These are phyloP conservation scores for Akebia trifoliata DNA, from an alignment of 164 flowering plant species.

Conservation along the genomic window DNA sequence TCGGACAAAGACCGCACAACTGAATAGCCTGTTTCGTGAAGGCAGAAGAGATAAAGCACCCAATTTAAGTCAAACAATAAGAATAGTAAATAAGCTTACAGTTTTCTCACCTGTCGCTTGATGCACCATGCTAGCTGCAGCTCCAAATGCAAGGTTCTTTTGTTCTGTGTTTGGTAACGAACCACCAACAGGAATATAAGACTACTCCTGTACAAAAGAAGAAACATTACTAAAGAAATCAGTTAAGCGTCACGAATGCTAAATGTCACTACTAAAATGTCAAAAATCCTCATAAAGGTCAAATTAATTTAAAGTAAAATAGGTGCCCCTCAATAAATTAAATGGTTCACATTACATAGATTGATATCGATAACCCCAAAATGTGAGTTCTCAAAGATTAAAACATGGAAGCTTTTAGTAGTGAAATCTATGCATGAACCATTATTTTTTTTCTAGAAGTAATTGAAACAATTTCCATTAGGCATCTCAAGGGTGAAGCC, in stretches of 20 bases:
- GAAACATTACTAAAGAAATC: background rate
- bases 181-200: slow-evolving; percentile 94
- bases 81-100: too few relatives aligned
- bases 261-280: too few relatives aligned
- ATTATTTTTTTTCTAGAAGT: too few relatives aligned
- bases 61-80: background rate
- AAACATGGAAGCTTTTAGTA: background rate
- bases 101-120: slow-evolving; percentile 93
- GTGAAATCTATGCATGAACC: too few relatives aligned
- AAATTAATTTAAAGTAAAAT: too few relatives aligned
- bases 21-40: slow-evolving; percentile 60
- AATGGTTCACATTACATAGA: too few relatives aligned
- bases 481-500: too few relatives aligned
- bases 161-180: slow-evolving; percentile 89
- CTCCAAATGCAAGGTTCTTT: too few relatives aligned
- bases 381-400: background rate
- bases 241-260: too few relatives aligned
- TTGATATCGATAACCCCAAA: background rate
- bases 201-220: slow-evolving; percentile 69
- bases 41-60: background rate
- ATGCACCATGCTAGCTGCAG: slow-evolving; percentile 98
- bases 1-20: slow-evolving; percentile 91
- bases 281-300: too few relatives aligned
- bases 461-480: too few relatives aligned
- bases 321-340: too few relatives aligned